These are phyloP conservation scores for Hyaloscypha variabilis DNA, from an alignment of 495 filamentous ascomycete species.

Conservation along the genomic window DNA sequence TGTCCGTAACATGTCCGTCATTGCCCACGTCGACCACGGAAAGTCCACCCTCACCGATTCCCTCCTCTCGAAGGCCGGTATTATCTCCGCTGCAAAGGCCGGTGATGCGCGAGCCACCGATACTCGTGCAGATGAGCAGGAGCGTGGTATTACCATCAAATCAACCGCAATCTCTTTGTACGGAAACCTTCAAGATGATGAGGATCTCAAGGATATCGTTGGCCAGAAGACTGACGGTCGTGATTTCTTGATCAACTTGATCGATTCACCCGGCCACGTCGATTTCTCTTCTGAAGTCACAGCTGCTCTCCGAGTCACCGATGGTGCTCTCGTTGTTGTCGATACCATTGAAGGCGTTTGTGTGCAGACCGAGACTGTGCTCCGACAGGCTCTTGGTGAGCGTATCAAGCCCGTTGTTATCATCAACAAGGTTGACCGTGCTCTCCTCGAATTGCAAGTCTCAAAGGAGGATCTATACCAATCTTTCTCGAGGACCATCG, in stretches of 20 bases:
- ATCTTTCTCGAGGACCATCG: constrained; percentile 98
- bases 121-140: constrained; percentile 96
- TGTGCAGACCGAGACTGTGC: constrained; percentile 99
- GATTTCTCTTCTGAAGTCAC: constrained; percentile 99
- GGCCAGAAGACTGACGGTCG: constrained; percentile 83
- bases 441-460: constrained; percentile 96
- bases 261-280: constrained; percentile 99
- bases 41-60: constrained; percentile 99
- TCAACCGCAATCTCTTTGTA: constrained; percentile 99
- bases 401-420: constrained; percentile 99
- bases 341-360: constrained; percentile 99
- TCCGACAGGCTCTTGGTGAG: constrained; percentile 98
- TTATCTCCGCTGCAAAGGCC: constrained; percentile 97
- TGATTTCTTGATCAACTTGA: constrained; percentile 99
- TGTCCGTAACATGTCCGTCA: constrained; percentile 99
- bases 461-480: constrained; percentile 99
- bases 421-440: constrained; percentile 99
- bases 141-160: constrained; percentile 99
- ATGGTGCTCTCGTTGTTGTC: constrained; percentile 99
- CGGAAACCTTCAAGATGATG: constrained; percentile 75
- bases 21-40: constrained; percentile 99
- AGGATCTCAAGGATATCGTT: constrained; percentile 92
- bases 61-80: constrained; percentile 98
- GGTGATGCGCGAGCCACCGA: constrained; percentile 96
- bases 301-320: constrained; percentile 98